Evolutionary conservation across 179 eudicot genomes (phyloP), one percentile per base, ranked within the genome.

Genomic region (Spergularia azorica): DNA sequence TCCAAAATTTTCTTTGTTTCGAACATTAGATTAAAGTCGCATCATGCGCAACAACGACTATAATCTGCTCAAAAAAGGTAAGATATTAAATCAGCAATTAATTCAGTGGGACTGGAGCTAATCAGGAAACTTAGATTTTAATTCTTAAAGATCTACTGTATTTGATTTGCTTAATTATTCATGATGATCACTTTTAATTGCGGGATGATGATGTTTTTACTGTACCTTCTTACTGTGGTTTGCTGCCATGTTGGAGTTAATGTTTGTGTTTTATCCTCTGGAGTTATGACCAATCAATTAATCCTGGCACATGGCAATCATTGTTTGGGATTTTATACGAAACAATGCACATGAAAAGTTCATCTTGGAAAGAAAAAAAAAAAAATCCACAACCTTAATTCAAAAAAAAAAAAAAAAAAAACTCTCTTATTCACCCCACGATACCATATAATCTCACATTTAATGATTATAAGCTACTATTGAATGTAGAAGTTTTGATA

Each of bases 41-140:
- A 26, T 26, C 32, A 26, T 26, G 32, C 32, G 32, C 32, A 26
- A 26, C 32, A 26, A 26, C 2, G 1, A 1, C 62, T 79, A 71
- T 32, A 76, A 80, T 75, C 76, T 75, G 75, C 21, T 76, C 79
- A 80, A 4, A 57, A 75, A 80, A 63, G 76, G 79, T 75, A 62
- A 66, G 83, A 66, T 69, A 70, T 79, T 80, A 36, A 74, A 74
- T 79, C 78, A 74, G 5, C 63, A 67, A 66, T 79, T 54, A 51
- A 59, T 12, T 61, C 36, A 54, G 78, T 68, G 75, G 70, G 73
- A 11, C 60, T 61, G n/a, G 50, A 41, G 57, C 71, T 13, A 66
- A 21, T 62, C 3, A 50, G 56, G 71, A 79, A 74, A 79, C 78
- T 69, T 79, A 43, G n/a, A 67, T 74, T 79, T 62, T 59, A 68